phyloP scores from a whole-genome alignment of 2,329 filamentous ascomycete species.

The Pseudohalonectria lignicola region DNA sequence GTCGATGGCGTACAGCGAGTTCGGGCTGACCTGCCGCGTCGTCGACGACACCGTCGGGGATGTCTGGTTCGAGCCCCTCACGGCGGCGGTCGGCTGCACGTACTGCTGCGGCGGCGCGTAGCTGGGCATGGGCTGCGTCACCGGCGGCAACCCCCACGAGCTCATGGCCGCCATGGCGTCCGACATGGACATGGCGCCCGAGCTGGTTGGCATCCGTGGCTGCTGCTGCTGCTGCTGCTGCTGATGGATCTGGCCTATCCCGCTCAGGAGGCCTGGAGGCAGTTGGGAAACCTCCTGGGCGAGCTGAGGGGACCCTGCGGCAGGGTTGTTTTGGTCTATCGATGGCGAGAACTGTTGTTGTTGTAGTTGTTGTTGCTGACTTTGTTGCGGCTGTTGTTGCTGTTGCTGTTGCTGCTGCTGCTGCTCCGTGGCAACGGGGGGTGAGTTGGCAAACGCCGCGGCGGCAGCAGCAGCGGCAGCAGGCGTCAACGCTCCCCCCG shows the following conservation, averaged over 20 bases:
- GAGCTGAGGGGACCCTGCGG: too few relatives aligned
- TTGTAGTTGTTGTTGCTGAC: constrained; percentile 11
- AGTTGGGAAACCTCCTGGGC: too few relatives aligned
- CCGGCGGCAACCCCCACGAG: constrained; percentile 5
- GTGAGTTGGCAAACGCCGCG: constrained; percentile 3
- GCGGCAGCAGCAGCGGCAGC: constrained; percentile 5
- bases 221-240: background rate
- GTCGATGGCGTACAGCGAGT: constrained; percentile 29
- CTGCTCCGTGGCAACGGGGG: constrained; percentile 2
- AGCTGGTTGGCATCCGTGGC: background rate
- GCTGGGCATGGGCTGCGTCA: background rate
- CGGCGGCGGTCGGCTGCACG: too few relatives aligned
- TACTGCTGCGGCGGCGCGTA: too few relatives aligned
- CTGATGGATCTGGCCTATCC: background rate
- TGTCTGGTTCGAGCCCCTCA: background rate
- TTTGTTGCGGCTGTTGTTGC: constrained; percentile 10
- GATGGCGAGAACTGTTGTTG: too few relatives aligned
- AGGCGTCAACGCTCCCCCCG: constrained; percentile 13
- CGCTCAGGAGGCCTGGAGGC: constrained; percentile 90
- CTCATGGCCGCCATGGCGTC: constrained; percentile 3
- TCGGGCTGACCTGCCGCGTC: constrained; percentile 17
- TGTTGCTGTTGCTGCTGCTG: constrained; percentile 8
- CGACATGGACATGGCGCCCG: background rate
- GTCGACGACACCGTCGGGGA: constrained; percentile 9
- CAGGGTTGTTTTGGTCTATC: too few relatives aligned